Base-by-base conservation (phyloP, 495 filamentous ascomycete species). In the Penicillium tannophilum region DNA sequence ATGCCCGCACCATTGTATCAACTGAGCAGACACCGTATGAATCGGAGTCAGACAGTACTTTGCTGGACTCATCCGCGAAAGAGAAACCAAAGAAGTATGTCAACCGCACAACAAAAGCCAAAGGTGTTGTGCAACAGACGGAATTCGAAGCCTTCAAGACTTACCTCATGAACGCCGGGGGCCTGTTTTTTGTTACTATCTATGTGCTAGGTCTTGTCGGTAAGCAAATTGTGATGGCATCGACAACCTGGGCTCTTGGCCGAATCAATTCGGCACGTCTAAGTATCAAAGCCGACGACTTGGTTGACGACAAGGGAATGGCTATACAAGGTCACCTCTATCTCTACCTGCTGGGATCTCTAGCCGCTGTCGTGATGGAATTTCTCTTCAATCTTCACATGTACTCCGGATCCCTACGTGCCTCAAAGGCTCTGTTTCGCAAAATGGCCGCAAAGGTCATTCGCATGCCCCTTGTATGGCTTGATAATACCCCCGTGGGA, bases 401-500 rank as follows among this genome's bases (percentile, higher is more conserved):
- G 14, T 49, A 24, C 30, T 28, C 46, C 2, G 46, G 46, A 31
- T 49, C 46, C 12, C 16, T 49, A 8, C 46, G 46, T 49, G 46
- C 46, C 12, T 49, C 46, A 0, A 6, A 28, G 9, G 16, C 23
- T 9, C 16, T 49, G 16, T 49, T 49, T 17, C 46, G 46, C 1
- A 31, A 11, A n/a, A 49, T 49, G 46, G 33, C 46, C 12, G 26
- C 8, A 28, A 49, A 49, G 8, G 46, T 49, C 8, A 24, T 49
- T 14, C 46, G 46, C 3, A 49, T 49, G 46, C 46, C 46, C 7
- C 46, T 49, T 30, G 0, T 49, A 6, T 49, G 46, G 46, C 26
- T 49, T 6, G 46, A 49, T 12, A 49, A 19, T 10, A 49, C 46
- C 5, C 26, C 46, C 12, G 4, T 49, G 11, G 46, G 46, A 17